Evolutionary conservation across 2,329 filamentous ascomycete genomes (phyloP), one percentile per base, ranked within the genome.

Genomic region (Bipolaris zeicola): DNA sequence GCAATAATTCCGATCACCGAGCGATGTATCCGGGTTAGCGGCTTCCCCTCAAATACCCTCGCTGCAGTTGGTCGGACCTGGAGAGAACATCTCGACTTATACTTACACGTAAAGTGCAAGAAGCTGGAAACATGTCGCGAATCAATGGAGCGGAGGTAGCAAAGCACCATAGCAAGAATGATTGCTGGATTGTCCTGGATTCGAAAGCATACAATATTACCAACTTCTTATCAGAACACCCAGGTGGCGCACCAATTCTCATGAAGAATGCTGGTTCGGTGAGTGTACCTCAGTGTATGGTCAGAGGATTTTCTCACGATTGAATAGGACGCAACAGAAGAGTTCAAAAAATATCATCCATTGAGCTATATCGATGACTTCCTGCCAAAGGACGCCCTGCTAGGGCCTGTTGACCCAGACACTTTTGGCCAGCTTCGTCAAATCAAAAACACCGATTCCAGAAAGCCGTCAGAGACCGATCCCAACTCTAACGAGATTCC

Each of bases 181-280:
- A 69, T 6, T 80, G 78, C 63, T 91, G 89, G 89, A 83, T 90
- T 47, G 86, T 89, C 5, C 81, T 91, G 7, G 83, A 90, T 68
- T 83, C 83, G 34, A 83, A 85, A 61, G 86, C 90, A 5, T 90
- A 87, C 76, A 85, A 91, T 71, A 76, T 91, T 31, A 87, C 85
- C 3, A 80, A 82, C 13, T 90, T 91, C 67, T 77, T 85, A 5
- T 79, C 81, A 6, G 78, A 85, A 47, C 86, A 88, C 71, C 85
- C 86, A 3, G 85, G 86, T n/a, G 86, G 86, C 20, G 76, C 84
- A n/a, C 63, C 69, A 1, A 73, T 75, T 3, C 65, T 75, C 18
- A 57, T 75, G 58, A 73, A 67, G 57, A 66, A 75, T 45, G 80
- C 77, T 41, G 83, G 84, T 80, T 71, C 68, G 22, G 72, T 74